Evolutionary conservation across 108 stramenopile species (phyloP).

Genomic region (Stephanodiscus triporus): DNA sequence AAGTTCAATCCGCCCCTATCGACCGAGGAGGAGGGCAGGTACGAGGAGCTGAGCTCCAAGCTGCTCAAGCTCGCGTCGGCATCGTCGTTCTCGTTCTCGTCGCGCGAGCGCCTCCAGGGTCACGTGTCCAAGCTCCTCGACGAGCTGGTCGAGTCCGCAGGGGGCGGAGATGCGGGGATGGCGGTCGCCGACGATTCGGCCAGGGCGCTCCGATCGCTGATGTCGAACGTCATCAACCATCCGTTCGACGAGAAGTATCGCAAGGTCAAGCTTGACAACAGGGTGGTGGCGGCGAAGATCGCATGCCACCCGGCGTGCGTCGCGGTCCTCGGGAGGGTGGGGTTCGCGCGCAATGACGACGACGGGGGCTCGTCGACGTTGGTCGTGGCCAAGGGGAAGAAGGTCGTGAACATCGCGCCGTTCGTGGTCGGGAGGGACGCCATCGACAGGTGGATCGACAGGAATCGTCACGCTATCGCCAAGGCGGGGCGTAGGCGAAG

Average conservation of each 20-base stretch:
- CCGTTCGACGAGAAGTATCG: conserved; percentile 78
- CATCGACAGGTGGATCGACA: conserved; percentile 86
- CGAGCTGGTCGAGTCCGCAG: conserved; percentile 53
- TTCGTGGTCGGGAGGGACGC: conserved; percentile 73
- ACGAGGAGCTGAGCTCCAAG: conserved; percentile 64
- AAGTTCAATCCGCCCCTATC: conserved; percentile 67
- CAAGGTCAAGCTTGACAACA: conserved; percentile 77
- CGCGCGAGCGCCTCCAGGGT: conserved; percentile 73
- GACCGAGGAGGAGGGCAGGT: conserved; percentile 57
- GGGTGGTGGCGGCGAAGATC: conserved; percentile 68
- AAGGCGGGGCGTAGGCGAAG: conserved; percentile 66
- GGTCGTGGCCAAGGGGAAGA: conserved; percentile 64
- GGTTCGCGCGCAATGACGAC: conserved; percentile 58
- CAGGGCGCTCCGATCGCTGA: conserved; percentile 62
- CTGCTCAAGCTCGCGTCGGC: conserved; percentile 72
- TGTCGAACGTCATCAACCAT: conserved; percentile 72
- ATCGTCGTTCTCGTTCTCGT: conserved; percentile 77
- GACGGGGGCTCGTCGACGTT: conserved; percentile 31
- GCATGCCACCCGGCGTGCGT: conserved; percentile 54
- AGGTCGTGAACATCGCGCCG: conserved; percentile 78
- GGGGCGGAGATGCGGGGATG: conserved; percentile 53
- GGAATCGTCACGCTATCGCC: conserved; percentile 72
- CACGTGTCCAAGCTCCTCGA: conserved; percentile 58
- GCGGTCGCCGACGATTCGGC: conserved; percentile 76
- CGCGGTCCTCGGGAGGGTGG: conserved; percentile 68